These are phyloP conservation scores for Fagus sylvatica DNA, from an alignment of 306 rosid species.

Conservation along the genomic window DNA sequence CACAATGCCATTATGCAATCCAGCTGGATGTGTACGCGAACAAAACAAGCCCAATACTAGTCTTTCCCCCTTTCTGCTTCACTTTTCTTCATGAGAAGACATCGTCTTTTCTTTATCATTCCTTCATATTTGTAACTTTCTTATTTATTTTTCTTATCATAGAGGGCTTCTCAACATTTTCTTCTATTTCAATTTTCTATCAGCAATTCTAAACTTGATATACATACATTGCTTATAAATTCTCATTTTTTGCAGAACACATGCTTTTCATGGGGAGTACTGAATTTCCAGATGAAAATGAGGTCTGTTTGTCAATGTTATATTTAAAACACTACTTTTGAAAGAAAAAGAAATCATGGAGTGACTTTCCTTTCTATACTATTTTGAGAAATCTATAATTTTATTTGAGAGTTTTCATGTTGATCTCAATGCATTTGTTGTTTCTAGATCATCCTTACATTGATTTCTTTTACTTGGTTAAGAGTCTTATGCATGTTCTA, in stretches of 20 bases:
- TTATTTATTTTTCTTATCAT: background rate
- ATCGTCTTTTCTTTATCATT: background rate
- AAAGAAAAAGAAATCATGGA: background rate
- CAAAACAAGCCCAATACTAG: background rate
- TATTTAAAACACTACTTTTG: slow-evolving; percentile 1
- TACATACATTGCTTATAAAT: background rate
- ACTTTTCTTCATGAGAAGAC: background rate
- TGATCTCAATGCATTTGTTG: slow-evolving; percentile 2
- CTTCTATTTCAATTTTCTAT: background rate
- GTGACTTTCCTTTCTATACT: background rate
- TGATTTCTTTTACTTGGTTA: background rate
- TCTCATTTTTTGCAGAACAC: slow-evolving; percentile 67
- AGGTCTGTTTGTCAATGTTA: slow-evolving; percentile 56
- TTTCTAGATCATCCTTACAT: background rate
- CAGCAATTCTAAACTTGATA: background rate
- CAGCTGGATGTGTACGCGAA: background rate
- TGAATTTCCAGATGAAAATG: slow-evolving; percentile 93
- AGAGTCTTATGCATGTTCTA: slow-evolving; percentile 5
- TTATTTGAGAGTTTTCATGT: background rate
- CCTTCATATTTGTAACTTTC: background rate
- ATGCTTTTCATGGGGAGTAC: slow-evolving; percentile 99
- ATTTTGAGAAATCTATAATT: background rate
- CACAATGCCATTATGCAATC: background rate
- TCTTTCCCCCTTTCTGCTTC: background rate
- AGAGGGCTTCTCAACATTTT: background rate